Base-by-base conservation (phyloP, 805 yeast genomes). In the Metschnikowia sp. region DNA sequence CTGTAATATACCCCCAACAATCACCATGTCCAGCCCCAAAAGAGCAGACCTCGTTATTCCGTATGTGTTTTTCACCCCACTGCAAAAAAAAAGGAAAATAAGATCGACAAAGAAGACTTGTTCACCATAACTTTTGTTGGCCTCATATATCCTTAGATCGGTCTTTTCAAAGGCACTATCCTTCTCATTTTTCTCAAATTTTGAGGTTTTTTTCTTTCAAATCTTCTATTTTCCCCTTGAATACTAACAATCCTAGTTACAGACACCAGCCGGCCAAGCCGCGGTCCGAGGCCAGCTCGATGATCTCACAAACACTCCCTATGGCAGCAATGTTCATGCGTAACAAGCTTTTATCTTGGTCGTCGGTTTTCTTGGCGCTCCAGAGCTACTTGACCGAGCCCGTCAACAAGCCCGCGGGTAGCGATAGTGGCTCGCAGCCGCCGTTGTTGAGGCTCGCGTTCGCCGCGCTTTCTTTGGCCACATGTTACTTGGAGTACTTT, bases 241-340 rank as follows among this genome's bases (percentile, higher is more conserved):
- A 12, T 44, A 47, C 50, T 54, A 51, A 53, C 54, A 18, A 9
- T 12, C n/a, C 8, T 46, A 69, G 73, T n/a, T 78, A 77, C 66
- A 59, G 59, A 45, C 83, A 78, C 57, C 59, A 61, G n/a, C 74
- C 78, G 42, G 76, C 79, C 34, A 75, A 75, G 53, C 68, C 75
- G 26, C 68, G 78, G 30, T 56, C 69, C n/a, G 75, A 75, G 50
- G 69, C 76, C 8, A 61, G 76, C 1, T 69, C 74, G 10, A 69
- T 77, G 63, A 67, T 78, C 39, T 64, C 78, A 36, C 86, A 78
- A 62, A 71, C 83, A 13, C 75, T 82, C 67, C 86, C 86, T 31
- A 78, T 82, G 83, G 83, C 83, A 3, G 86, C 86, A 40, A 79
- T 82, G 81, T 81, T 82, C 64, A 72, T 82, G 78, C 44, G 74